Base-by-base conservation (phyloP, 1,139 yeast genomes). In the Nakaseomyces uthaithaninus region DNA sequence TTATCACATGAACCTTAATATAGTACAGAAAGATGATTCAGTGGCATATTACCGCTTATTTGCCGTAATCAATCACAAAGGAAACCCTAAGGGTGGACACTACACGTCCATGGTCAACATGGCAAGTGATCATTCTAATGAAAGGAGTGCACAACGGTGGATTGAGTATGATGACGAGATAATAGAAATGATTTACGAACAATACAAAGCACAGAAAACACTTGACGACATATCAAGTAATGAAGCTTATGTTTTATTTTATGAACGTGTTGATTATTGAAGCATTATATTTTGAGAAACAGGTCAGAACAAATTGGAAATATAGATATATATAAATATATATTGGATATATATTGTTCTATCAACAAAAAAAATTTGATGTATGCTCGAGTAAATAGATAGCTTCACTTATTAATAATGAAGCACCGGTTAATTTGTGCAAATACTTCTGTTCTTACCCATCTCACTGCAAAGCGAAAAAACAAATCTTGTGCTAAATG, bases 161-260 rank as follows among this genome's bases (percentile, higher is more conserved):
- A 75, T 80, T 52, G 68, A 71, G 42, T 80, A 80, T 58, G 87
- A 80, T 53, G 89, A 80, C 55, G 84, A 75, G 41, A 57, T 63
- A 33, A 75, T 77, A 2, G 20, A 17, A 2, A 28, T 17, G 23
- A 16, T 16, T 19, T 17, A 16, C 11, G 33, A 28, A 10, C 10
- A 17, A 2, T 28, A 17, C 12, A 16, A 28, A 28, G 11, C 22
- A 10, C 57, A 55, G 37, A 60, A 60, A 18, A 64, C 60, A 25
- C 65, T 62, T 39, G 64, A 65, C 19, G 62, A 65, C 18, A 62
- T 74, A 42, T 64, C 67, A 10, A 74, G 80, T 38, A 68, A 72
- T 37, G 85, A 80, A 49, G 89, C 78, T 3, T 82, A 81, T 57
- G 84, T 81, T n/a, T 62, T 81, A 51, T 79, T 81, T 56, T 82